phyloP scores from a whole-genome alignment of 768 basidiomycete genomes.

The Kwoniella sp. region DNA sequence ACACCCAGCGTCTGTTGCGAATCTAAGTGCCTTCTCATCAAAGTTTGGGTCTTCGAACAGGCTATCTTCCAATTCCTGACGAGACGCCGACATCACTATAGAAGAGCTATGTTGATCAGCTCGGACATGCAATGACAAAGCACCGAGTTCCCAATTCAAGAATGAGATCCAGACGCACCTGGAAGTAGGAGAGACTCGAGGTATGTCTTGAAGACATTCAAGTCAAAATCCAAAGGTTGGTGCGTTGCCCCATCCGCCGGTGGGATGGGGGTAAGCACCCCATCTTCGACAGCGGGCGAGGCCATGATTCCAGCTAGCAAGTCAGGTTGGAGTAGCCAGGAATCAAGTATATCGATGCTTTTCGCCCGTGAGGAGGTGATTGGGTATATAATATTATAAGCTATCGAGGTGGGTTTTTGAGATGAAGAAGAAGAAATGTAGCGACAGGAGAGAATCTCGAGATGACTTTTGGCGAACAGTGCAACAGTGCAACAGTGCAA shows the following conservation, averaged over 20 bases:
- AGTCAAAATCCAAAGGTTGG: constrained; percentile 37
- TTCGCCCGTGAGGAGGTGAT: too few species aligned
- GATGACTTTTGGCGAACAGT: constrained; percentile 2
- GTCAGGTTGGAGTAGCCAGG: too few species aligned
- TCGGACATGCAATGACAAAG: too few species aligned
- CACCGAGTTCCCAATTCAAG: background rate
- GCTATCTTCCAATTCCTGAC: constrained; percentile 43
- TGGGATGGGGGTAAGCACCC: constrained; percentile 8
- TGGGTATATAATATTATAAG: too few species aligned
- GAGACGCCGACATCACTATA: constrained; percentile 50
- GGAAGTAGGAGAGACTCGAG: constrained; percentile 44
- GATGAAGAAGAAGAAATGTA: background rate
- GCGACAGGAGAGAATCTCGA: background rate
- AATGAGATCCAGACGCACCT: constrained; percentile 33
- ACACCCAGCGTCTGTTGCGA: constrained; percentile 47
- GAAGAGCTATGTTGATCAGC: background rate
- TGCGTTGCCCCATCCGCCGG: constrained; percentile 8
- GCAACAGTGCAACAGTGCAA: background rate
- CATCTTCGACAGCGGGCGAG: constrained; percentile 22
- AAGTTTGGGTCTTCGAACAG: constrained; percentile 49
- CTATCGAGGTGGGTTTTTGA: background rate
- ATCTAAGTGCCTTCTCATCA: constrained; percentile 48
- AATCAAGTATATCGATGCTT: background rate
- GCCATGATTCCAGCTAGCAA: constrained; percentile 16
- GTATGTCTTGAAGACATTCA: constrained; percentile 44